A percentile compares a stretch with the other conserved stretches of the same genome.
These are phyloP conservation scores for Rubroshorea leprosula DNA, from an alignment of 345 rosid species.

Conservation along the genomic window DNA sequence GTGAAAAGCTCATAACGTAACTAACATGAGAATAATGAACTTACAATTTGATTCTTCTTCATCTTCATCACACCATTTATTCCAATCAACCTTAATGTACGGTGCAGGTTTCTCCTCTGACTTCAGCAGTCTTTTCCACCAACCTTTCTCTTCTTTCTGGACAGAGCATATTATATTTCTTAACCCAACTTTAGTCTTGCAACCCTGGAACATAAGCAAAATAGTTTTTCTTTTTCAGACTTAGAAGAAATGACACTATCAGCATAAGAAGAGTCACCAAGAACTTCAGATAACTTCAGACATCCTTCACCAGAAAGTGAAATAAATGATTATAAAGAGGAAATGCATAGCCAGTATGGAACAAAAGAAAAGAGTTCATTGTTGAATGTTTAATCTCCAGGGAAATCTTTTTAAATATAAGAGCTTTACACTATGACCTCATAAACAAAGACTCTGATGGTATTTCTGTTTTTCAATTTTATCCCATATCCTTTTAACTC, in stretches of 20 bases:
- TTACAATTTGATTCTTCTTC: slow-evolving; percentile 64
- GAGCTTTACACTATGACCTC: too few relatives aligned
- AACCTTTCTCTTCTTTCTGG: slow-evolving; percentile 77
- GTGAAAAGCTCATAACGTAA: neutral
- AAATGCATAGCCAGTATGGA: too few relatives aligned
- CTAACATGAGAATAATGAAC: slow-evolving; percentile 17
- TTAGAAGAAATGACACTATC: neutral
- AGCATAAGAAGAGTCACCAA: too few relatives aligned
- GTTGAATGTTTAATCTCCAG: too few relatives aligned
- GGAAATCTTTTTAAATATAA: too few relatives aligned
- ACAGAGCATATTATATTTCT: slow-evolving; percentile 79
- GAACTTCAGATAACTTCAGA: too few relatives aligned
- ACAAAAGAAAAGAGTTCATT: too few relatives aligned
- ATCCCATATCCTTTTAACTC: neutral
- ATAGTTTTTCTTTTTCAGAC: neutral
- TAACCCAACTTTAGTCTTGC: slow-evolving; percentile 68
- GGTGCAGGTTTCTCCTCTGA: slow-evolving; percentile 94
- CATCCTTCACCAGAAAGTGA: too few relatives aligned
- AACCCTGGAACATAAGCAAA: slow-evolving; percentile 45
- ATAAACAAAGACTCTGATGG: too few relatives aligned
- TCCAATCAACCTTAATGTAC: slow-evolving; percentile 97
- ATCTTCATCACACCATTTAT: slow-evolving; percentile 98
- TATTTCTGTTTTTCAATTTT: neutral
- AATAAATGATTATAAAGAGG: too few relatives aligned
- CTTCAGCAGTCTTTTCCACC: slow-evolving; percentile 90